Evolutionary conservation across 768 basidiomycete genomes (phyloP).

Genomic region (Trametes cinnabarina): DNA sequence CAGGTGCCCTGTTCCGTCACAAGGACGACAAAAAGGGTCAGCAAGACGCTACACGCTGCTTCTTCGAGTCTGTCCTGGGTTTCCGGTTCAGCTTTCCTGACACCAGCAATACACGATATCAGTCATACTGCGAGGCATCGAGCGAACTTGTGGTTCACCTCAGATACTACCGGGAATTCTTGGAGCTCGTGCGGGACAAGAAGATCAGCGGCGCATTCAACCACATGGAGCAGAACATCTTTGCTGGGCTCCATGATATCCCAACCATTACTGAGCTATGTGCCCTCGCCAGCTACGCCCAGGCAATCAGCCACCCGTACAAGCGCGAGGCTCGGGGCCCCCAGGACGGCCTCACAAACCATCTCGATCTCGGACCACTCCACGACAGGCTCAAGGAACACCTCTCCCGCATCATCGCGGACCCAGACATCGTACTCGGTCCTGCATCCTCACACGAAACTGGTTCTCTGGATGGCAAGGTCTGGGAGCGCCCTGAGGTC

Average conservation of each 20-base stretch:
- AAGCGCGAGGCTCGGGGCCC: not conserved
- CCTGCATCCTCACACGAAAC: not conserved
- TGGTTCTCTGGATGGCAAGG: not conserved
- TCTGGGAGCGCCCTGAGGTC: not conserved
- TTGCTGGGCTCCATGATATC: slow-evolving; percentile 6
- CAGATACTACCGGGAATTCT: slow-evolving; percentile 29
- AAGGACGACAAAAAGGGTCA: slow-evolving; percentile 38
- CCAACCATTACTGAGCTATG: slow-evolving; percentile 19
- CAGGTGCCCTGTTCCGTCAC: slow-evolving; percentile 33
- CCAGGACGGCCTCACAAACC: not conserved
- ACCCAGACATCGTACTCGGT: not conserved
- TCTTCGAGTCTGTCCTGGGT: slow-evolving; percentile 15
- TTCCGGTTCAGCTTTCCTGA: slow-evolving; percentile 29
- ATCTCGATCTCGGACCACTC: not conserved
- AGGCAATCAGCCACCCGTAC: not conserved
- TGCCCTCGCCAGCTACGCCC: not conserved
- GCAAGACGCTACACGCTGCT: slow-evolving; percentile 27
- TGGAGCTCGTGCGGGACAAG: slow-evolving; percentile 29
- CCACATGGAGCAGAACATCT: slow-evolving; percentile 34
- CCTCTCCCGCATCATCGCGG: not conserved
- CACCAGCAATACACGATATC: slow-evolving; percentile 36
- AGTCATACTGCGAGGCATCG: slow-evolving; percentile 32
- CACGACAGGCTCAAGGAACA: not conserved
- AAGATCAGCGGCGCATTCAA: slow-evolving; percentile 21
- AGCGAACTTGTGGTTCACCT: slow-evolving; percentile 28